Conservation (phyloP, 176 grass and related monocot genomes). For the Poa pratensis region DNA sequence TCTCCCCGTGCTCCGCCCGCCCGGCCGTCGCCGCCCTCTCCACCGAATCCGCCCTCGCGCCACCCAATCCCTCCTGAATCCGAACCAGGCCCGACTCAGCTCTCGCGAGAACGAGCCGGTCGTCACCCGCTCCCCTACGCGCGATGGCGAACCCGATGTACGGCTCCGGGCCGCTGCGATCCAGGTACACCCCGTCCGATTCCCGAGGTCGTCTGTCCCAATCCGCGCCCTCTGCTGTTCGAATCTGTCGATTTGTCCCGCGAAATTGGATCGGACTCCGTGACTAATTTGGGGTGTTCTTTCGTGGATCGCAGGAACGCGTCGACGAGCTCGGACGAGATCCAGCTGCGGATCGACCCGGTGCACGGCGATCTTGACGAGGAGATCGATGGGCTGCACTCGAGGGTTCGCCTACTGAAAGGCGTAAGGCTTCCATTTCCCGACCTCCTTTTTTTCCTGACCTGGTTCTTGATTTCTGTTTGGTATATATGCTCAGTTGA, state of each 20-base stretch:
- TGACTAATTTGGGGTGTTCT: slow-evolving; percentile 9
- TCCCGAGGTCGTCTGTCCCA: background rate
- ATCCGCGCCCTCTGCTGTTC: background rate
- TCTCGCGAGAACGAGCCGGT: background rate
- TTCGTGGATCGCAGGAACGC: slow-evolving; percentile 47
- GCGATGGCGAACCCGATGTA: slow-evolving; percentile 65
- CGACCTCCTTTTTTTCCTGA: background rate
- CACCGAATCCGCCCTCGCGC: background rate
- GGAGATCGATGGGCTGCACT: slow-evolving; percentile 70
- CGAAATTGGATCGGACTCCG: background rate
- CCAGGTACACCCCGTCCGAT: slow-evolving; percentile 46
- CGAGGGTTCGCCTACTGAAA: slow-evolving; percentile 59
- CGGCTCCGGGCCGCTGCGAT: slow-evolving; percentile 70
- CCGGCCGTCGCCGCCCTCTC: background rate
- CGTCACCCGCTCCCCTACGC: background rate
- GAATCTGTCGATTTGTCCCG: background rate
- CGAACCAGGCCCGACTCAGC: background rate
- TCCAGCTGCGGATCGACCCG: slow-evolving; percentile 82
- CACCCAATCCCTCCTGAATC: background rate
- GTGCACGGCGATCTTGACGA: slow-evolving; percentile 65
- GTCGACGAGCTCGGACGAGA: slow-evolving; percentile 57
- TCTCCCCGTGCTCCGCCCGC: background rate
- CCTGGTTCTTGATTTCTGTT: background rate
- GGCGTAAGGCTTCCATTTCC: slow-evolving; percentile 47
- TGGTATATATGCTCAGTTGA: slow-evolving; percentile 9